A percentile compares a stretch with the other conserved stretches of the same genome.
Evolutionary conservation across 768 basidiomycete species (phyloP).

Genomic region (Candolleomyces aberdarensis): DNA sequence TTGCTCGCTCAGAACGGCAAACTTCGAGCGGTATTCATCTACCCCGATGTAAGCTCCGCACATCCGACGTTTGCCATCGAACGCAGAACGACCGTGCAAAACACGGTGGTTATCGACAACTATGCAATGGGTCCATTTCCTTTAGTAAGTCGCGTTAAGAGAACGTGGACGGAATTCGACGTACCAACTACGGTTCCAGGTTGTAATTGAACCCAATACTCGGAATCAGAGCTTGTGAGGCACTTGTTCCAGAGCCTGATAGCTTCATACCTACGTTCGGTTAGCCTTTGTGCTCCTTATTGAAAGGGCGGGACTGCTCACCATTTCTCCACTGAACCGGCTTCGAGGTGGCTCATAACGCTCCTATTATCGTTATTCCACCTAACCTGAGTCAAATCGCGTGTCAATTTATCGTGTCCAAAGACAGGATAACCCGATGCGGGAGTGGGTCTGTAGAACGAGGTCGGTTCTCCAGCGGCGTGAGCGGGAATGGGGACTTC

Average conservation of each 20-base stretch:
- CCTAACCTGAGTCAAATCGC: slow-evolving; percentile 70
- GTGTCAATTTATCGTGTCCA: slow-evolving; percentile 55
- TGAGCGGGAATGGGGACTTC: slow-evolving; percentile 72
- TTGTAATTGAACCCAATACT: slow-evolving; percentile 88
- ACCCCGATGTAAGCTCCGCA: slow-evolving; percentile 93
- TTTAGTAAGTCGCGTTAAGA: neutral
- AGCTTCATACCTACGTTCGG: slow-evolving; percentile 47
- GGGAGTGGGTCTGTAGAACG: slow-evolving; percentile 58
- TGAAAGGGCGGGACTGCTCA: slow-evolving; percentile 20
- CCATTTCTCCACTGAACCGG: slow-evolving; percentile 74
- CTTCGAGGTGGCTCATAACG: slow-evolving; percentile 60
- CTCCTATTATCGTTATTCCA: slow-evolving; percentile 97
- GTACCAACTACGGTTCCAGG: slow-evolving; percentile 83
- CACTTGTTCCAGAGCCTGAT: slow-evolving; percentile 74
- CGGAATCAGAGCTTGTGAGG: slow-evolving; percentile 75
- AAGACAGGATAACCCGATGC: slow-evolving; percentile 67
- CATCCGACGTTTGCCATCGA: slow-evolving; percentile 84
- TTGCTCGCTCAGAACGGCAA: slow-evolving; percentile 63
- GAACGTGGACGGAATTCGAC: slow-evolving; percentile 22
- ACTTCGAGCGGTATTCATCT: slow-evolving; percentile 85
- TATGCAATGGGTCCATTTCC: slow-evolving; percentile 22
- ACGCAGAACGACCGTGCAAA: slow-evolving; percentile 90
- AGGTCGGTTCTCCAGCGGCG: slow-evolving; percentile 74
- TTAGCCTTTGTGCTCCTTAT: too few relatives aligned
- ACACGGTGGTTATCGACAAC: slow-evolving; percentile 94